Base-by-base conservation (phyloP, 2,329 filamentous ascomycete species). In the Dactylellina leptospora region DNA sequence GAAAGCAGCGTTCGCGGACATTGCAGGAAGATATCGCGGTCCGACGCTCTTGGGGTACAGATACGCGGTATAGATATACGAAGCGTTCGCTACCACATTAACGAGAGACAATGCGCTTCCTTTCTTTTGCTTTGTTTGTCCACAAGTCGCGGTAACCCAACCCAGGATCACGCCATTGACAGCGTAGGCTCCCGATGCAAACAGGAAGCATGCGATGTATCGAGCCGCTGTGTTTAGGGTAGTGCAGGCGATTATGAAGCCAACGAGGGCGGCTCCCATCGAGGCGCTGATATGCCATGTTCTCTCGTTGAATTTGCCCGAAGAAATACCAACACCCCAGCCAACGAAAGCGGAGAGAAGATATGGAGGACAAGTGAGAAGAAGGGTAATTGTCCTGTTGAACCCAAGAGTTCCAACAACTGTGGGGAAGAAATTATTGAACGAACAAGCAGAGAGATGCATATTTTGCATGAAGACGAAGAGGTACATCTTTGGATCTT, bases 381-480 rank as follows among this genome's bases (percentile, higher is more conserved):
- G 79, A 0, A 85, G 80, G 0, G 84, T 85, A 50, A 84, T 80
- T 1, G 82, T 85, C 0, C 78, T 80, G 61, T 78, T 80, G 77
- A 84, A 85, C 0, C 82, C 82, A 0, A 85, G 79, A 0, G 82
- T 83, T 61, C 81, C 79, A 62, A 85, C 82, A 11, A 84, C 82
- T 2, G 80, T 81, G 0, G 80, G 80, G 72, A 81, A 82, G 27
- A 66, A 66, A 23, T 66, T 66, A 16, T 66, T 66, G 45, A 66
- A 66, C 33, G 81, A 81, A 69, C 84, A 83, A 0, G 84, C 83
- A 0, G 82, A 83, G 11, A 85, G 77, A 75, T 86, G 83, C 75
- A 85, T 83, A 76, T 85, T 85, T 74, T 85, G 83, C 83, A 85
- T 85, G 36, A 85, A 79, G 3, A 81, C 82, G 72, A 85, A 83